Percentiles rank a stretch among this genome's conserved stretches.
Conservation (phyloP, 352 stramenopile species). For the Thalassiosira oceanica region DNA sequence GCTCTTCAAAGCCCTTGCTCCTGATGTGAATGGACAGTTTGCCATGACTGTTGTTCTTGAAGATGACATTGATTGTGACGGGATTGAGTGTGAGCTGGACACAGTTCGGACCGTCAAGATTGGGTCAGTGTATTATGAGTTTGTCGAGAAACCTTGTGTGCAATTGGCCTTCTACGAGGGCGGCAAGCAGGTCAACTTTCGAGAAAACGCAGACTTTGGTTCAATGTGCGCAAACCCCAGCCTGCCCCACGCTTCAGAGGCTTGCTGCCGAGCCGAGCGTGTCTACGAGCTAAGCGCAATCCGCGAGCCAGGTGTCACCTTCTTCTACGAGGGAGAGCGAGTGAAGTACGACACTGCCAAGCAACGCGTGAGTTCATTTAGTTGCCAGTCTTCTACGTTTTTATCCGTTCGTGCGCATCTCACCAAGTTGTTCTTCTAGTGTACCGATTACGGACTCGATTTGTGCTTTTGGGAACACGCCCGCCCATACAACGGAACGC, state of each 20-base stretch:
- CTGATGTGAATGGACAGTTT: conserved; percentile 37
- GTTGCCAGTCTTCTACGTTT: no score
- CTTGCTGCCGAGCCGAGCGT: conserved; percentile 24
- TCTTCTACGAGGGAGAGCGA: conserved; percentile 45
- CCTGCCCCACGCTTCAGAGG: conserved; percentile 22
- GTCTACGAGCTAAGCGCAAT: conserved; percentile 19
- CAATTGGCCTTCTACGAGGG: conserved; percentile 63
- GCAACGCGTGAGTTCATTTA: no score
- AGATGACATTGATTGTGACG: conserved; percentile 33
- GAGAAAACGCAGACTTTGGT: conserved; percentile 21
- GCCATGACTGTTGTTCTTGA: conserved; percentile 32
- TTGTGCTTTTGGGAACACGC: no score
- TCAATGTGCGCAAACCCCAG: conserved; percentile 42
- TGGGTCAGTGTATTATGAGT: conserved; percentile 69
- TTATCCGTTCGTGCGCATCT: no score
- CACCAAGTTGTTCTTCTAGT: no score
- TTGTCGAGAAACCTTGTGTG: conserved; percentile 58
- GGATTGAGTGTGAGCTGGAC: conserved; percentile 56
- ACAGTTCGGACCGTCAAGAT: conserved; percentile 64
- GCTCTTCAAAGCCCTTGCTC: background rate
- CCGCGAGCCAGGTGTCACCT: conserved; percentile 11
- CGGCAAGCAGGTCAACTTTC: conserved; percentile 40
- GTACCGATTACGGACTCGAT: background rate
- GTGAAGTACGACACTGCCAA: conserved; percentile 27
- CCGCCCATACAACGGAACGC: no score